Evolutionary conservation across 1,139 yeast species (phyloP).

Genomic region (Scheffersomyces segobiensis): DNA sequence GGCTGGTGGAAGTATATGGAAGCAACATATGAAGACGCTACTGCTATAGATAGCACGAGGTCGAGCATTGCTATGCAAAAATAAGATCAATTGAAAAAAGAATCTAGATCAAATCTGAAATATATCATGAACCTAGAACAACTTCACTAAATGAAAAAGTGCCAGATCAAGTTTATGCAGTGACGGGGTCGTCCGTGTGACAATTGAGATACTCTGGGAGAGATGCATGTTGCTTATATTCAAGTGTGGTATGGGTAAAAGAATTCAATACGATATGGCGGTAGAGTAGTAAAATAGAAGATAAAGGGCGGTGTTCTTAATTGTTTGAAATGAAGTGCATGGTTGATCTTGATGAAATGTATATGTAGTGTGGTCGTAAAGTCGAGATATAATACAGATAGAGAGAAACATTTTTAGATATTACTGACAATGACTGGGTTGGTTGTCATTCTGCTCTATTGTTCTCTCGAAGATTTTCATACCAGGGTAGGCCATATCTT

Average conservation of each 20-base stretch:
- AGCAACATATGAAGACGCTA: constrained; percentile 45
- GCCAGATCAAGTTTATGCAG: neutral
- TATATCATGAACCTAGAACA: neutral
- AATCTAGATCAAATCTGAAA: neutral
- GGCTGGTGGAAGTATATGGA: constrained; percentile 37
- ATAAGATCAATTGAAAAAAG: neutral
- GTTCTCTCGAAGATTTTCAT: neutral
- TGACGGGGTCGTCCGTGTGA: neutral
- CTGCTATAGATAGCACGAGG: constrained; percentile 16
- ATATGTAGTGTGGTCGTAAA: neutral
- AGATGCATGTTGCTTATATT: neutral
- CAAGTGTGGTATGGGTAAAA: neutral
- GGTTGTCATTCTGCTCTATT: neutral
- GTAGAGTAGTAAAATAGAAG: neutral
- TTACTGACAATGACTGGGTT: neutral
- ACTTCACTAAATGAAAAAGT: neutral
- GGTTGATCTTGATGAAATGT: neutral
- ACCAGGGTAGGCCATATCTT: neutral
- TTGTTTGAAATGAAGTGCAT: neutral
- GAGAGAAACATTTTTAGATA: neutral
- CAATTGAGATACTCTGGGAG: neutral
- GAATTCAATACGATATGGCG: neutral
- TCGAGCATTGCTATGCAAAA: neutral
- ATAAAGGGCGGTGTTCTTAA: neutral
- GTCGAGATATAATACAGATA: neutral